A percentile compares a stretch with the other conserved stretches of the same genome.
phyloP scores from a whole-genome alignment of 2,329 filamentous ascomycete genomes.

The Trichoderma lentiforme region DNA sequence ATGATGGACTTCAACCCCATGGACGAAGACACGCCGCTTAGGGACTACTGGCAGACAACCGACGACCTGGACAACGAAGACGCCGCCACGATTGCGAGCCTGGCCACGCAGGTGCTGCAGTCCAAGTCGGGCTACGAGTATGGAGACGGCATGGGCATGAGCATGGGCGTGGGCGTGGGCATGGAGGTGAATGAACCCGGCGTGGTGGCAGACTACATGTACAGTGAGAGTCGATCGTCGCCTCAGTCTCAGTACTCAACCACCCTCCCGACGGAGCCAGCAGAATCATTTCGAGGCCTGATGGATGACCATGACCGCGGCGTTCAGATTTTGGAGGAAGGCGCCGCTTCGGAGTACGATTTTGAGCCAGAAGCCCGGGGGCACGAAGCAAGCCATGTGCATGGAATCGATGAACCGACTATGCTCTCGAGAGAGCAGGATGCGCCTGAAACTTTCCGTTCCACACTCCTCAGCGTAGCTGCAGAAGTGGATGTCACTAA shows the following conservation, averaged over 20 bases:
- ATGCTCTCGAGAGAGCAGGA: background rate
- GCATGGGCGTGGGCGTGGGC: background rate
- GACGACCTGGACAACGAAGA: background rate
- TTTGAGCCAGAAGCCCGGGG: background rate
- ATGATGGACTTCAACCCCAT: slow-evolving; percentile 16
- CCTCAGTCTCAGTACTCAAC: slow-evolving; percentile 4
- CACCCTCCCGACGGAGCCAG: background rate
- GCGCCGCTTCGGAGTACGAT: background rate
- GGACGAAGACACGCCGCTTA: slow-evolving; percentile 16
- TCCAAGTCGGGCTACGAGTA: background rate
- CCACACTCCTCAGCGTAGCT: background rate
- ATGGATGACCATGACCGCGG: slow-evolving; percentile 4
- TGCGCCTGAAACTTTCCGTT: background rate
- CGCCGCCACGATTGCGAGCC: background rate
- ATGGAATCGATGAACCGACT: background rate
- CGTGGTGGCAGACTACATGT: background rate
- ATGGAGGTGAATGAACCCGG: background rate
- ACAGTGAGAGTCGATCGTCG: slow-evolving; percentile 13
- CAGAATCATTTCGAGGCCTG: slow-evolving; percentile 4
- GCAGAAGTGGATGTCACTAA: background rate
- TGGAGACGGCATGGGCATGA: background rate
- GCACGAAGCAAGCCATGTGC: background rate
- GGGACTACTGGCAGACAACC: slow-evolving; percentile 13
- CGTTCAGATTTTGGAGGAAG: background rate
- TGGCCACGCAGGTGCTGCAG: slow-evolving; percentile 15